phyloP scores from a whole-genome alignment of 2,329 filamentous ascomycete species.

The Claviceps pazoutovae region DNA sequence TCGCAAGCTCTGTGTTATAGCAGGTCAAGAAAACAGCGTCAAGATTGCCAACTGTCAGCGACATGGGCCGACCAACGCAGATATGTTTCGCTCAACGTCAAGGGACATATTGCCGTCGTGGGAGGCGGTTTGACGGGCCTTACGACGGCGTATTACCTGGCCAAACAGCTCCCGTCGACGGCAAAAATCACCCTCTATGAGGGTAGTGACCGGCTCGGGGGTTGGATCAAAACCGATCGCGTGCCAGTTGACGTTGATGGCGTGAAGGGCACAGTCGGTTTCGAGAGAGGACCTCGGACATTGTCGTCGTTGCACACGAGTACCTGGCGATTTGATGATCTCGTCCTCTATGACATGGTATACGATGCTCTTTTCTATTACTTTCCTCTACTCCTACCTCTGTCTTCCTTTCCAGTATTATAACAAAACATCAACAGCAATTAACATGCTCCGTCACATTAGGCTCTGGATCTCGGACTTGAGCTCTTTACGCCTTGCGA shows the following conservation, averaged over 20 bases:
- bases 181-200: slow-evolving; percentile 75
- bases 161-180: slow-evolving; percentile 46
- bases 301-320: slow-evolving; percentile 40
- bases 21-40: slow-evolving; percentile 3
- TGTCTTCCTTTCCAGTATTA: no score
- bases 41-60: slow-evolving; percentile 2
- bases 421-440: slow-evolving; percentile 1
- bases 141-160: slow-evolving; percentile 62
- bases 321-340: slow-evolving; percentile 38
- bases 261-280: slow-evolving; percentile 43
- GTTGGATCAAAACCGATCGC: slow-evolving; percentile 64
- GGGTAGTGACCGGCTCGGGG: slow-evolving; percentile 53
- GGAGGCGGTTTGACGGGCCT: slow-evolving; percentile 78
- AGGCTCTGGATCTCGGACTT: slow-evolving; percentile 24
- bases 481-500: slow-evolving; percentile 35
- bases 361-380: slow-evolving; percentile 12
- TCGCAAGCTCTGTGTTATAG: background rate
- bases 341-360: slow-evolving; percentile 60
- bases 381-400: background rate
- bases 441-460: background rate
- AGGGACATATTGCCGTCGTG: slow-evolving; percentile 46
- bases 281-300: slow-evolving; percentile 76
- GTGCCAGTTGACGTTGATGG: slow-evolving; percentile 44
- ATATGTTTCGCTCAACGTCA: slow-evolving; percentile 10
- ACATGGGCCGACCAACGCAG: slow-evolving; percentile 4